Evolutionary conservation across 768 basidiomycete genomes (phyloP), one percentile per base, ranked within the genome.

Genomic region (Russula ochroleuca): DNA sequence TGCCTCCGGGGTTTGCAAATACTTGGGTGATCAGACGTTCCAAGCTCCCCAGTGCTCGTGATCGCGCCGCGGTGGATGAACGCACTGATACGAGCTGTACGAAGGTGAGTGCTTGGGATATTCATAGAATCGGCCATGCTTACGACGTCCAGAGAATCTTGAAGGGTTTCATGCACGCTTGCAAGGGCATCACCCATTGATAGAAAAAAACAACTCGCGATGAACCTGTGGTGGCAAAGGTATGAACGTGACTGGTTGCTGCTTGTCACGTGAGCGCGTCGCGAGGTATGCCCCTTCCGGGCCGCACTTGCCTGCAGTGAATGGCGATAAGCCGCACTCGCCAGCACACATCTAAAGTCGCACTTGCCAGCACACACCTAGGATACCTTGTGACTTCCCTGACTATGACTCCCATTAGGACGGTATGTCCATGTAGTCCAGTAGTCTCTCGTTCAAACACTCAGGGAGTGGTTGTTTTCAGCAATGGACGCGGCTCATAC

Each of bases 401-500:
- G 65, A 59, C 62, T 65, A 87, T 87, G 85, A 72, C 83, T 14
- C 83, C 84, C 58, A 83, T 86, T 51, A 77, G 69, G 68, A 85
- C 84, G 51, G 86, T 85, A 69, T 57, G 81, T 71, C 45, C 10
- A 11, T 31, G 15, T 51, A 6, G 23, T 43, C 21, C n/a, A 37
- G 21, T 28, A 23, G 17, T 60, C 21, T 25, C 21, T 1, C 17
- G 43, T 9, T 45, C 11, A 21, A 4, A 47, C 21, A 21, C 11
- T 47, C 11, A 47, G 45, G 4, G 21, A 47, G 11, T 23, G n/a
- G 28, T 13, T 45, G 17, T 38, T 15, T 38, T 15, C 65, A 88
- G 85, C 78, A 81, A 80, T 92, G 90, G 90, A 84, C 84, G 38
- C 85, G 90, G 56, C 81, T 92, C 57, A 90, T 92, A 69, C 88